Percentiles rank a stretch among this genome's conserved stretches.
Conservation (phyloP, 2,329 filamentous ascomycete genomes). For the Lecanoromycetidae sp. region DNA sequence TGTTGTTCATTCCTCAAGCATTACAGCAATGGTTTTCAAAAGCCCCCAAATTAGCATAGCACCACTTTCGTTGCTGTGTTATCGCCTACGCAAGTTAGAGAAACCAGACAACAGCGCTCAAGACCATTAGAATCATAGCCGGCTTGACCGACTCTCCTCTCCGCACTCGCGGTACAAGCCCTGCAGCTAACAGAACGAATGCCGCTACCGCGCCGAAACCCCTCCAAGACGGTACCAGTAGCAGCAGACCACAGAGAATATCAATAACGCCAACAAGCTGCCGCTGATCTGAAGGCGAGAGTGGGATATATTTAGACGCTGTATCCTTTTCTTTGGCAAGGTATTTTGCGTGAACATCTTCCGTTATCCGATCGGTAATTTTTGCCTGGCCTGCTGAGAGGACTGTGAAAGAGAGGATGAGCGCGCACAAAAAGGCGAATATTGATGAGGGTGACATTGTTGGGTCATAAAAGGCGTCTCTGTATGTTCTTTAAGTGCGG, state of each 20-base stretch:
- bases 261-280: background rate
- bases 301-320: background rate
- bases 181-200: background rate
- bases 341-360: background rate
- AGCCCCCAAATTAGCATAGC: no score
- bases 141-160: background rate
- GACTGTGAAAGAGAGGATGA: conserved; percentile 1
- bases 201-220: background rate
- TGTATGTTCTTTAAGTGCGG: background rate
- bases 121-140: background rate
- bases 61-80: no score
- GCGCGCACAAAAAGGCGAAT: background rate
- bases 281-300: background rate
- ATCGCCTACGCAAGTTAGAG: no score
- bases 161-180: background rate
- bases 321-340: background rate
- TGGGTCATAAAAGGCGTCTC: no score
- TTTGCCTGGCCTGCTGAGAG: conserved; percentile 1
- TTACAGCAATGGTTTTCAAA: background rate
- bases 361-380: background rate
- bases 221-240: background rate
- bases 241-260: background rate
- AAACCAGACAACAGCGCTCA: background rate
- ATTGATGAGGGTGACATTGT: background rate
- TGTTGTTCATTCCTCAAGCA: no score